Evolutionary conservation across 768 basidiomycete species (phyloP).

Genomic region (Pleurotus salmoneostramineus): DNA sequence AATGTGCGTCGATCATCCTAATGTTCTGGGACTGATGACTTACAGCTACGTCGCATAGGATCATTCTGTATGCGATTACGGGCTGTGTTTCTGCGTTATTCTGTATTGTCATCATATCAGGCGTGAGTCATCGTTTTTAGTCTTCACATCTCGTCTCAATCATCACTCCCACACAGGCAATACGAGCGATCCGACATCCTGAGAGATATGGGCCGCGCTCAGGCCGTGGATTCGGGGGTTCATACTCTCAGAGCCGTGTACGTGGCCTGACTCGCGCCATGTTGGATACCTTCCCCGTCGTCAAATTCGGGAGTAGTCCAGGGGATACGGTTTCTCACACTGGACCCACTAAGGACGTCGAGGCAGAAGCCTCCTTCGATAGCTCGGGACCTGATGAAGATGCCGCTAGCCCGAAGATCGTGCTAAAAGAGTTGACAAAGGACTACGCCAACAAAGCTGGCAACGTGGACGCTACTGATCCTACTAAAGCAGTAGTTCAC

Average conservation of each 20-base stretch:
- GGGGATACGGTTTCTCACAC: slow-evolving; percentile 5
- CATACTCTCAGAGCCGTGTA: slow-evolving; percentile 59
- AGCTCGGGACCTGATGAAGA: neutral
- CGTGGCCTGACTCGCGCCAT: slow-evolving; percentile 90
- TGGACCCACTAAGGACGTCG: neutral
- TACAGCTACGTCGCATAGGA: slow-evolving; percentile 39
- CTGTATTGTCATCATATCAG: slow-evolving; percentile 79
- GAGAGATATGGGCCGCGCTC: slow-evolving; percentile 85
- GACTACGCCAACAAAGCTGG: neutral
- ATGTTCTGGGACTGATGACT: slow-evolving; percentile 4
- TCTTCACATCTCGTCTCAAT: slow-evolving; percentile 6
- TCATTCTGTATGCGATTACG: slow-evolving; percentile 82
- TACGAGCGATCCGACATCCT: slow-evolving; percentile 81
- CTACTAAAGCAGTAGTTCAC: neutral
- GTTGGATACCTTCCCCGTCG: slow-evolving; percentile 91
- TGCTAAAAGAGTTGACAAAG: neutral
- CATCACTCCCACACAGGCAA: slow-evolving; percentile 42
- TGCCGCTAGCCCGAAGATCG: neutral
- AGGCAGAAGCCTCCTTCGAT: neutral
- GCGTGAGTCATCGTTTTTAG: slow-evolving; percentile 42
- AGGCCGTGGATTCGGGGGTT: slow-evolving; percentile 29
- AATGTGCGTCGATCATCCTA: slow-evolving; percentile 49
- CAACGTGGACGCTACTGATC: neutral
- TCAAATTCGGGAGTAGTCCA: slow-evolving; percentile 63
- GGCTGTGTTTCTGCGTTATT: slow-evolving; percentile 86